Evolutionary conservation across 2,329 filamentous ascomycete genomes (phyloP).

Genomic region (Xylariaceae sp.): DNA sequence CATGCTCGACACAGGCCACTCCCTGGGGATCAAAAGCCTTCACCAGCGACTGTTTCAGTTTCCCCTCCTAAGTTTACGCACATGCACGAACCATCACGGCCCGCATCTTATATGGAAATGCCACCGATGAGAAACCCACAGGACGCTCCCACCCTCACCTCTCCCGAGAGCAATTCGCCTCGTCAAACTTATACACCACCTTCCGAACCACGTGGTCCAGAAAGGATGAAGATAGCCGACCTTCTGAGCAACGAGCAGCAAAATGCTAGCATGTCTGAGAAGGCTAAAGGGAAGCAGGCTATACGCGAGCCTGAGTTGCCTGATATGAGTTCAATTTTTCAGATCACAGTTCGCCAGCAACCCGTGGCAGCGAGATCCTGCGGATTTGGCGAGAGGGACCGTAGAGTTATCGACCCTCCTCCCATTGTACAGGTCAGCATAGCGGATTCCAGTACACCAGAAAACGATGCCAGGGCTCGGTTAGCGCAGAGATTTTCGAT

Average conservation of each 20-base stretch:
- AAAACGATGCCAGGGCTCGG: conserved; percentile 48
- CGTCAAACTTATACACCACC: conserved; percentile 22
- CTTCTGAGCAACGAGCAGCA: conserved; percentile 26
- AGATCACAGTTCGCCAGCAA: conserved; percentile 67
- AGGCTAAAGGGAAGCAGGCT: too few species aligned
- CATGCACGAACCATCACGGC: conserved; percentile 14
- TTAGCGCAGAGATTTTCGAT: conserved; percentile 64
- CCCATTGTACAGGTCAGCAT: conserved; percentile 74
- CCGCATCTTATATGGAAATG: conserved; percentile 15
- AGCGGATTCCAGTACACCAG: conserved; percentile 51
- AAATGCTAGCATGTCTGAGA: conserved; percentile 22
- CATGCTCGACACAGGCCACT: conserved; percentile 17
- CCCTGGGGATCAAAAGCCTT: conserved; percentile 16
- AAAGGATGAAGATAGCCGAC: conserved; percentile 31
- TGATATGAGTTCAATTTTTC: conserved; percentile 33
- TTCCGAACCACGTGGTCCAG: conserved; percentile 22
- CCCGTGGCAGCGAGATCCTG: conserved; percentile 74
- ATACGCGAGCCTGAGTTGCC: conserved; percentile 11
- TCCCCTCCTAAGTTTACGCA: conserved; percentile 16
- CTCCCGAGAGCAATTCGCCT: conserved; percentile 16
- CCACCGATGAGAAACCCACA: conserved; percentile 17
- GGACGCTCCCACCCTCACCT: conserved; percentile 18
- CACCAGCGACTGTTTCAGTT: conserved; percentile 15
- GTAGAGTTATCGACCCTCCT: conserved; percentile 77
- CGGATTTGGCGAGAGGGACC: conserved; percentile 77